Evolutionary conservation across 257 asterid genomes (phyloP).

Genomic region (Nicotiana benthamiana): DNA sequence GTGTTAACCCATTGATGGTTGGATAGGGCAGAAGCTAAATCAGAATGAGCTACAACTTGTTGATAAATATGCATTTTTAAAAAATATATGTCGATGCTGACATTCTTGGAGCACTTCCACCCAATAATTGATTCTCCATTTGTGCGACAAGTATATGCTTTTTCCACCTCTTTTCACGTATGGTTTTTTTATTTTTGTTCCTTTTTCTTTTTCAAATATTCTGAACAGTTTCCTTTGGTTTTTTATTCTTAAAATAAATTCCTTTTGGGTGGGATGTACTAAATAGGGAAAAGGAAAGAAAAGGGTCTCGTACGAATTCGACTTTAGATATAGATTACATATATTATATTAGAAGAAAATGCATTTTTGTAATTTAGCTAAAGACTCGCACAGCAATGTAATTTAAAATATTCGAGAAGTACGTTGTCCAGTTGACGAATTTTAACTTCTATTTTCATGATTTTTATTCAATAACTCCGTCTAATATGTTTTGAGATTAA

Average conservation of each 20-base stretch:
- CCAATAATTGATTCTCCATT: neutral
- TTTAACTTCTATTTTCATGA: no score
- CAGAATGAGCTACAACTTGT: neutral
- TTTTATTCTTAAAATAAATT: neutral
- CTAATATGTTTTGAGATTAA: no score
- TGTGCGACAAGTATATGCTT: slow-evolving; percentile 7
- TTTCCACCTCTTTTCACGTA: slow-evolving; percentile 8
- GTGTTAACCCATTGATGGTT: neutral
- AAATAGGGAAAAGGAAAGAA: neutral
- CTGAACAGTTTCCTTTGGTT: neutral
- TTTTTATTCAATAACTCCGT: no score
- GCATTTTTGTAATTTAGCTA: neutral
- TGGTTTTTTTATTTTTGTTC: neutral
- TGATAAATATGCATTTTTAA: neutral
- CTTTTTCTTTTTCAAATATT: neutral
- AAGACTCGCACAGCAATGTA: no score
- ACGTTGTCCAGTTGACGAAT: no score
- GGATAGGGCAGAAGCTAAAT: neutral
- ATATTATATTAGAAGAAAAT: neutral
- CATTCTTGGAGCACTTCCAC: slow-evolving; percentile 11
- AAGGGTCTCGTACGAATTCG: neutral
- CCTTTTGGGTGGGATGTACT: neutral
- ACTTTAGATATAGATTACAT: neutral
- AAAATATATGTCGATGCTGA: neutral
- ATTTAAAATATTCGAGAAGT: no score